Conservation (phyloP, 495 filamentous ascomycete genomes). For the Aspergillus panamensis region DNA sequence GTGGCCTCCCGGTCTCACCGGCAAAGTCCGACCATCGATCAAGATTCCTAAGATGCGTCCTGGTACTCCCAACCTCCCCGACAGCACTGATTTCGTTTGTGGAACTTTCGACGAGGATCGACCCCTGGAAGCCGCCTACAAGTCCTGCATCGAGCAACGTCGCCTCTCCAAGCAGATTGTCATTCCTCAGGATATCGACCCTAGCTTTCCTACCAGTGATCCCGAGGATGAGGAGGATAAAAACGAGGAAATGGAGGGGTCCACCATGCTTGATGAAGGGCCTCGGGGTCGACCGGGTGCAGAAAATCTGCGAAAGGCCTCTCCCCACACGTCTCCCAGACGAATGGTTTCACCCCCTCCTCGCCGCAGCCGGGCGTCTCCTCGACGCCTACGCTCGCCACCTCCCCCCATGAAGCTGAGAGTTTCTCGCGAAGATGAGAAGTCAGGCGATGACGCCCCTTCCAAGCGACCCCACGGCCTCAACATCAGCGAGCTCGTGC, state of each 20-base stretch:
- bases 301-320: constrained; percentile 28
- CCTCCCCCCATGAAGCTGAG: constrained; percentile 43
- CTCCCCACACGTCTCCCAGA: constrained; percentile 40
- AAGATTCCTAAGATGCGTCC: constrained; percentile 61
- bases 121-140: constrained; percentile 87
- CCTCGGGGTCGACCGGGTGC: constrained; percentile 33
- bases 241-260: constrained; percentile 47
- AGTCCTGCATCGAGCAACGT: constrained; percentile 76
- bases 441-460: constrained; percentile 30
- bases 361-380: constrained; percentile 62
- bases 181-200: constrained; percentile 94
- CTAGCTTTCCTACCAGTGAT: constrained; percentile 92
- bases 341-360: constrained; percentile 58
- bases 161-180: constrained; percentile 71
- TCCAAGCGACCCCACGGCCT: constrained; percentile 30
- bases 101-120: constrained; percentile 95
- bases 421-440: constrained; percentile 28
- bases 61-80: constrained; percentile 78
- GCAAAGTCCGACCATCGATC: constrained; percentile 25
- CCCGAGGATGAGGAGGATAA: constrained; percentile 79
- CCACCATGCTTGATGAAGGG: constrained; percentile 31
- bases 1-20: constrained; percentile 32
- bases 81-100: constrained; percentile 97
- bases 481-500: constrained; percentile 58
- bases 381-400: constrained; percentile 64